Percentiles rank a stretch among this genome's conserved stretches.
Conservation (phyloP, 805 yeast genomes). For the Metschnikowia bowlesiae region DNA sequence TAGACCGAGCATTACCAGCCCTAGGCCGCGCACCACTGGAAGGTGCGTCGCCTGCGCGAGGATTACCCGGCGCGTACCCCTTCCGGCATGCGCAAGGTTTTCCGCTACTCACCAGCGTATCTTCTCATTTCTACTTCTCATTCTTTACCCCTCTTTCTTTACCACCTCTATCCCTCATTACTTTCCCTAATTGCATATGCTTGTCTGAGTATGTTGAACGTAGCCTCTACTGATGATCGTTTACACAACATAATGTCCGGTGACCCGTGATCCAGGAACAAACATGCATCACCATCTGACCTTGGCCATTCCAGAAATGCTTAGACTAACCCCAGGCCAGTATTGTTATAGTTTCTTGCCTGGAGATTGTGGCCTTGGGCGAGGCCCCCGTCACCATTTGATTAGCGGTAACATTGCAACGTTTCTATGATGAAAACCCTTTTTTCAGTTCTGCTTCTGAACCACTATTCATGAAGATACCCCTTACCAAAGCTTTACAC, state of each 20-base stretch:
- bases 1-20: neutral
- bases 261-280: constrained; percentile 71
- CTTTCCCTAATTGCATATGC: neutral
- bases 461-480: constrained; percentile 69
- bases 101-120: too few relatives aligned
- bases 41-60: neutral
- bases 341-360: neutral
- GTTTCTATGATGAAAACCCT: constrained; percentile 56
- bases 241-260: constrained; percentile 33
- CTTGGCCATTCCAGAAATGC: constrained; percentile 2
- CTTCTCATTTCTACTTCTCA: neutral
- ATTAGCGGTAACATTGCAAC: constrained; percentile 8
- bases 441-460: constrained; percentile 98
- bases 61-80: constrained; percentile 3
- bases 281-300: constrained; percentile 99
- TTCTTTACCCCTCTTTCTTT: neutral
- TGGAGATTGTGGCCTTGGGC: constrained; percentile 14
- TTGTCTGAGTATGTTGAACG: constrained; percentile 5
- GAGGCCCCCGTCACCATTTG: constrained; percentile 13
- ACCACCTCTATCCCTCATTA: neutral
- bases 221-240: constrained; percentile 17
- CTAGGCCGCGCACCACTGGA: neutral
- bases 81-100: neutral
- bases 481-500: constrained; percentile 51
- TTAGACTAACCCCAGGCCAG: neutral